These are phyloP conservation scores for Calamus simplicifolius DNA, from an alignment of 176 grass and related monocot genomes.

Conservation along the genomic window DNA sequence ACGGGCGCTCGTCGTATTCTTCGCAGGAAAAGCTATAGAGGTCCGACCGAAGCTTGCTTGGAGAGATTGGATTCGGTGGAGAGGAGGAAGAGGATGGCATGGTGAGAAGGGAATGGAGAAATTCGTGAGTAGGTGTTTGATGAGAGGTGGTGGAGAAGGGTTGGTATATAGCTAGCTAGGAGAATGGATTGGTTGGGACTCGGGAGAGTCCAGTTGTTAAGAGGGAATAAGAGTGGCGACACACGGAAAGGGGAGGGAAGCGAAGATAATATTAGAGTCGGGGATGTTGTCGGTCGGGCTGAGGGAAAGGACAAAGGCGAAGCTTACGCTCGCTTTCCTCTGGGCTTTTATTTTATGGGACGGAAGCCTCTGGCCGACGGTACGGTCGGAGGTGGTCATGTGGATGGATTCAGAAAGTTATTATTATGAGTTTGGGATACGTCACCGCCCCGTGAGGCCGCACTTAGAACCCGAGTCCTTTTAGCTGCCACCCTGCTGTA, in stretches of 20 bases:
- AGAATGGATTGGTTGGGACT: no score
- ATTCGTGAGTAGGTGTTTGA: slow-evolving; percentile 4
- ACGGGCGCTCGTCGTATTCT: slow-evolving; percentile 17
- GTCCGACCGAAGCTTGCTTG: slow-evolving; percentile 25
- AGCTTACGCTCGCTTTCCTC: slow-evolving; percentile 9
- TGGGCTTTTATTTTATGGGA: neutral
- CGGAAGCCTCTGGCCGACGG: no score
- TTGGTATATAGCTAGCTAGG: slow-evolving; percentile 8
- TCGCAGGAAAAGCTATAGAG: slow-evolving; percentile 25
- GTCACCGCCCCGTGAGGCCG: no score
- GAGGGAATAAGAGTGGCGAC: neutral
- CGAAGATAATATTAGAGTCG: neutral
- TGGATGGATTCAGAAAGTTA: no score
- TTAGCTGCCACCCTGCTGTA: no score
- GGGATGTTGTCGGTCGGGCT: neutral
- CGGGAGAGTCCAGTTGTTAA: no score
- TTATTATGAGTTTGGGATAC: no score
- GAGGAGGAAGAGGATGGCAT: neutral
- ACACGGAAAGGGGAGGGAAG: neutral
- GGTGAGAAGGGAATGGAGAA: neutral
- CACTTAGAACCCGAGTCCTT: no score
- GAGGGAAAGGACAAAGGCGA: slow-evolving; percentile 14
- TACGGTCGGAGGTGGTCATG: no score
- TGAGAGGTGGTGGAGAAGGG: neutral
- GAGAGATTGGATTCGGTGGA: slow-evolving; percentile 15